Conservation (phyloP, 805 yeast genomes). For the Cyberlindnera maclurae region DNA sequence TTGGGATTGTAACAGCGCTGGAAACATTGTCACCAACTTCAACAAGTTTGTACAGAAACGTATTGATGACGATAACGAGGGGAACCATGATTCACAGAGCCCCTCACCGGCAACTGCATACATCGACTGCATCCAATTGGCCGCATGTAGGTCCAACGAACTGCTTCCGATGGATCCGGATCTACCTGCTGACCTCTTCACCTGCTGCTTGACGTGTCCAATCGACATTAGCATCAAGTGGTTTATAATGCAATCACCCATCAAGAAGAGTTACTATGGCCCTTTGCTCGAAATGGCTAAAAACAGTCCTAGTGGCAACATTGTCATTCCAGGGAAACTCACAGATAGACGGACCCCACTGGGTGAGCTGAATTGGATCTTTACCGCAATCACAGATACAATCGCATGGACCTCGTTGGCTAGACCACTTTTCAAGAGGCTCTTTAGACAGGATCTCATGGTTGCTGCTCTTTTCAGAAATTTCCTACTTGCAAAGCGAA, state of each 20-base stretch:
- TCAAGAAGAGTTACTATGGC: conserved; percentile 37
- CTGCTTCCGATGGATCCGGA: conserved; percentile 88
- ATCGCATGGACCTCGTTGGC: conserved; percentile 95
- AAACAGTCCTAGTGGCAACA: conserved; percentile 28
- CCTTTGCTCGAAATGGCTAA: conserved; percentile 31
- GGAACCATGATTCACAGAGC: conserved; percentile 34
- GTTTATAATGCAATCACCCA: conserved; percentile 80
- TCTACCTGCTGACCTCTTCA: conserved; percentile 90
- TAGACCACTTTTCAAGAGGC: conserved; percentile 77
- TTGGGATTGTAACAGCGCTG: conserved; percentile 92
- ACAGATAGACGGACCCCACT: conserved; percentile 92
- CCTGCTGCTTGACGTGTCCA: conserved; percentile 93
- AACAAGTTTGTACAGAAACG: conserved; percentile 85
- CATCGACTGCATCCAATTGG: conserved; percentile 84
- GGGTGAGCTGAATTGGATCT: conserved; percentile 96
- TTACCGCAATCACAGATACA: conserved; percentile 95
- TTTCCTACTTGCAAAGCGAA: conserved; percentile 83
- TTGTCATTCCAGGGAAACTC: conserved; percentile 80
- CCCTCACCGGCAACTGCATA: conserved; percentile 44
- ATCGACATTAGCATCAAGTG: conserved; percentile 89
- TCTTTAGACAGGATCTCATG: conserved; percentile 92
- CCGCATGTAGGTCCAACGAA: conserved; percentile 87
- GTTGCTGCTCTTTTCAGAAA: conserved; percentile 94
- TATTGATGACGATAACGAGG: conserved; percentile 75
- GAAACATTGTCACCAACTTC: conserved; percentile 84